These are phyloP conservation scores for Puccinia novopanici DNA, from an alignment of 1,284 basidiomycete genomes.

Conservation along the genomic window DNA sequence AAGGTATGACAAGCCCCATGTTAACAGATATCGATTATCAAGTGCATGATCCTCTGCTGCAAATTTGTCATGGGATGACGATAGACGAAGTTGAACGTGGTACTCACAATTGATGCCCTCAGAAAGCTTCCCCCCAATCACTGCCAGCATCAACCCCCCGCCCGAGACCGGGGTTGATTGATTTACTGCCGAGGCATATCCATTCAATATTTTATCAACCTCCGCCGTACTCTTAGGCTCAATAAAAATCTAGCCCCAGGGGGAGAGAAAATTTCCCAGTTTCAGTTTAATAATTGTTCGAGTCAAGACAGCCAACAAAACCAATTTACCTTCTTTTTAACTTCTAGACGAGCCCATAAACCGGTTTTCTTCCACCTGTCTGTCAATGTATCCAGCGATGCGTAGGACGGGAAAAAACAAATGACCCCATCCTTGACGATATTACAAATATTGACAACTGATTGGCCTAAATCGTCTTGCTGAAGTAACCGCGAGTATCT, in stretches of 20 bases:
- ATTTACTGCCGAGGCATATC: constrained; percentile 71
- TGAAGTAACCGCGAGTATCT: constrained; percentile 57
- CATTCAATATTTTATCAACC: constrained; percentile 75
- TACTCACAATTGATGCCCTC: constrained; percentile 91
- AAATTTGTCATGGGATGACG: neutral
- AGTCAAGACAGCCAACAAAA: constrained; percentile 52
- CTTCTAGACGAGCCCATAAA: constrained; percentile 67
- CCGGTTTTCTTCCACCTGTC: constrained; percentile 70
- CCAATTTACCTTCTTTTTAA: constrained; percentile 70
- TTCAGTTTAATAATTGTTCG: neutral
- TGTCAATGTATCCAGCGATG: constrained; percentile 72
- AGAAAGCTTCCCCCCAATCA: constrained; percentile 93
- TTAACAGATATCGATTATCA: no score
- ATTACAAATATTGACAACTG: constrained; percentile 74
- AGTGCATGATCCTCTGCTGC: no score
- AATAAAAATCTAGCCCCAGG: constrained; percentile 70
- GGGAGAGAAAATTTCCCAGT: neutral
- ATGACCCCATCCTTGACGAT: constrained; percentile 85
- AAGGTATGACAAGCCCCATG: constrained; percentile 60
- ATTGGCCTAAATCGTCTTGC: constrained; percentile 81
- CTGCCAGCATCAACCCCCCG: constrained; percentile 67
- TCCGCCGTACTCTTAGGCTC: constrained; percentile 78
- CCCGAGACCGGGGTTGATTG: constrained; percentile 55
- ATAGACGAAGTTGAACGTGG: constrained; percentile 50
- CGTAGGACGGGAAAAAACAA: constrained; percentile 91